Percentiles rank a stretch among this genome's conserved stretches.
Evolutionary conservation across 1,284 basidiomycete species (phyloP).

Genomic region (Anthracocystis setariae): DNA sequence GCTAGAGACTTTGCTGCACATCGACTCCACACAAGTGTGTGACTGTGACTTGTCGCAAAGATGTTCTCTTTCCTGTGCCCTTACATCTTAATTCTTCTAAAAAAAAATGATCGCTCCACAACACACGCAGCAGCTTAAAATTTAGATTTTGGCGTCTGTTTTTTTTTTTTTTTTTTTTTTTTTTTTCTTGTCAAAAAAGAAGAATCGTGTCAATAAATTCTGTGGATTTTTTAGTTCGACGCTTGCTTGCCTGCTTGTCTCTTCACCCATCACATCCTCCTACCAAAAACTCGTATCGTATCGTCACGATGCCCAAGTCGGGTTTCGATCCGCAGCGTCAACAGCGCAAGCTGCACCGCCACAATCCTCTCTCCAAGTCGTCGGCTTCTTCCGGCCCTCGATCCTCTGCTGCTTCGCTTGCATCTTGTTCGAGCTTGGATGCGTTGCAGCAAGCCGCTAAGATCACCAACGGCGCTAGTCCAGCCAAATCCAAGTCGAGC

Average conservation of each 20-base stretch:
- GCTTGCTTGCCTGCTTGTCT: no score
- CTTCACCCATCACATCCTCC: not conserved
- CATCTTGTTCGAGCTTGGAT: slow-evolving; percentile 26
- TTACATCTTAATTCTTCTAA: no score
- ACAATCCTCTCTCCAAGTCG: slow-evolving; percentile 50
- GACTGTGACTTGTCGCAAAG: no score
- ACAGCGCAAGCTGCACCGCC: slow-evolving; percentile 46
- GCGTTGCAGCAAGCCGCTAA: slow-evolving; percentile 28
- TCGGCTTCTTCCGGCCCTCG: slow-evolving; percentile 8
- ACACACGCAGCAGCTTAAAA: not conserved
- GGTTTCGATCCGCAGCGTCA: slow-evolving; percentile 54
- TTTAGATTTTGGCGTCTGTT: not conserved
- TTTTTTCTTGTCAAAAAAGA: not conserved
- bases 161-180: not conserved
- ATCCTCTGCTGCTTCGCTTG: slow-evolving; percentile 4
- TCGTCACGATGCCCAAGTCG: slow-evolving; percentile 51
- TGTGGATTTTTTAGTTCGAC: no score
- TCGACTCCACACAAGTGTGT: no score
- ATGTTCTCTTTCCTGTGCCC: no score
- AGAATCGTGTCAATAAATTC: no score
- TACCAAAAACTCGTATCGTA: not conserved
- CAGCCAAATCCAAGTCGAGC: slow-evolving; percentile 1
- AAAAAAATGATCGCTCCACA: slow-evolving; percentile 4
- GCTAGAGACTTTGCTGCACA: no score
- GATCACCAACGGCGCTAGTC: not conserved